These are phyloP conservation scores for Umbelopsis isabellina DNA, from an alignment of 192 early-diverging fungal species.

Conservation along the genomic window DNA sequence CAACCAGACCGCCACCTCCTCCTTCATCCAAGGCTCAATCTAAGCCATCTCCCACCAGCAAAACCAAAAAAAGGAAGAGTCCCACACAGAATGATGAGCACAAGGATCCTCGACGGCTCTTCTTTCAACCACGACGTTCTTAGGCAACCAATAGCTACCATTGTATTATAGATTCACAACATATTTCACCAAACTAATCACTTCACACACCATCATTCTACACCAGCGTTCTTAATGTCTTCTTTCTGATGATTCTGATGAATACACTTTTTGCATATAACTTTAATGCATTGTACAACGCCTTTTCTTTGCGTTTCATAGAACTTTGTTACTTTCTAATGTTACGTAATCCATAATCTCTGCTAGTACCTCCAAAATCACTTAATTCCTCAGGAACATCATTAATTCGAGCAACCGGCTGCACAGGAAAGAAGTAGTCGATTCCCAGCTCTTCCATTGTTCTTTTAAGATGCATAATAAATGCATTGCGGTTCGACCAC, in stretches of 20 bases:
- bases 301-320: too few species aligned
- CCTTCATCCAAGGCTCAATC: background rate
- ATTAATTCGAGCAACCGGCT: background rate
- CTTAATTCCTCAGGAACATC: background rate
- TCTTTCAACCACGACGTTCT: slow-evolving; percentile 24
- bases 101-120: slow-evolving; percentile 11
- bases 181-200: background rate
- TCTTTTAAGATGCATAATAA: slow-evolving; percentile 67
- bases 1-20: background rate
- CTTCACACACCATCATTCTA: too few species aligned
- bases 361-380: background rate
- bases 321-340: too few species aligned
- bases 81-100: background rate
- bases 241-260: too few species aligned
- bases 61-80: background rate
- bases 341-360: background rate
- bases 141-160: background rate
- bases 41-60: background rate
- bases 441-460: slow-evolving; percentile 64
- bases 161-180: background rate
- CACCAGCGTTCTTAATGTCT: too few species aligned
- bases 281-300: too few species aligned
- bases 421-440: slow-evolving; percentile 43
- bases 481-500: slow-evolving; percentile 66
- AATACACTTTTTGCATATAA: too few species aligned